These are phyloP conservation scores for Penicillium coffeae DNA, from an alignment of 495 filamentous ascomycete genomes.

Conservation along the genomic window DNA sequence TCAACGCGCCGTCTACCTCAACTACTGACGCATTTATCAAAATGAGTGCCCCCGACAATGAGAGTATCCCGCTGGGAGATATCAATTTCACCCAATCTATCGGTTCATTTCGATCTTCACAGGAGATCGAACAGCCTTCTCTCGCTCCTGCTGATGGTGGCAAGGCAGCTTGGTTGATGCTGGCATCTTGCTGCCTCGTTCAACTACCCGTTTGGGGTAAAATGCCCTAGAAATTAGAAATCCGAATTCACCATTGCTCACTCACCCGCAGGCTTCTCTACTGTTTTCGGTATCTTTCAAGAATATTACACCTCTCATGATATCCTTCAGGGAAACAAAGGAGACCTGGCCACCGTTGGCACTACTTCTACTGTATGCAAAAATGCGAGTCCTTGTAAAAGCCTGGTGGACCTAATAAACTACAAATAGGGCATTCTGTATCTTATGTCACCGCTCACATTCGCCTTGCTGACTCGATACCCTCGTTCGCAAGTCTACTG, in stretches of 20 bases:
- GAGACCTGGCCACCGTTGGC: constrained; percentile 48
- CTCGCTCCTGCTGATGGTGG: constrained; percentile 59
- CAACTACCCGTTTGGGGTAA: constrained; percentile 64
- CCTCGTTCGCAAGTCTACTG: constrained; percentile 39
- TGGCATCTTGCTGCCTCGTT: constrained; percentile 57
- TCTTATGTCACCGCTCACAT: constrained; percentile 50
- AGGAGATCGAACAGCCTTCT: constrained; percentile 30
- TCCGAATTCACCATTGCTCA: too few relatives aligned
- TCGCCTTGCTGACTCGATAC: constrained; percentile 46
- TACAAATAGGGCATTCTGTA: constrained; percentile 48
- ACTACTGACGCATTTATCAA: background rate
- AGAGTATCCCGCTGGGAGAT: constrained; percentile 4
- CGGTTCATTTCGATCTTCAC: background rate
- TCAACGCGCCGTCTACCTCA: too few relatives aligned
- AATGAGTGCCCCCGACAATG: constrained; percentile 1
- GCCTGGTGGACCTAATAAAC: too few relatives aligned
- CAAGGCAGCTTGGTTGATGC: constrained; percentile 60
- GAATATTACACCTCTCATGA: constrained; percentile 38
- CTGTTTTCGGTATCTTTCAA: constrained; percentile 50
- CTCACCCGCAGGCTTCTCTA: constrained; percentile 42
- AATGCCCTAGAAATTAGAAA: too few relatives aligned
- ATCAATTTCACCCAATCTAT: constrained; percentile 1
- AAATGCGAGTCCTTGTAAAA: too few relatives aligned
- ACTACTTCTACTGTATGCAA: constrained; percentile 41
- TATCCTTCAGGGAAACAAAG: constrained; percentile 31